Base-by-base conservation (phyloP, 345 rosid species). In the Turritis glabra region DNA sequence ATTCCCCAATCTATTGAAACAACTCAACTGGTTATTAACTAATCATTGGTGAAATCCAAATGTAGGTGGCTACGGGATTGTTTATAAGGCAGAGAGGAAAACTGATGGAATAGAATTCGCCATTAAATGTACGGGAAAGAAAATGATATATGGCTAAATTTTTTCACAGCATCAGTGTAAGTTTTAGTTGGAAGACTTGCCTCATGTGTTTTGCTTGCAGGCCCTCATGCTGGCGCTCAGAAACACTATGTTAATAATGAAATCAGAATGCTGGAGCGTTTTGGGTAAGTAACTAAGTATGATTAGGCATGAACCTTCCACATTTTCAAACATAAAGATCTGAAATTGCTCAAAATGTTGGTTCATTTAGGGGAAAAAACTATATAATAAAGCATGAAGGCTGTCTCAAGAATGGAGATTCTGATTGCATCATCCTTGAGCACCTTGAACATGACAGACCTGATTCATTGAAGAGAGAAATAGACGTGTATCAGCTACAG, bases 361-460 rank as follows among this genome's bases (percentile, higher is more conserved):
- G 66, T 60, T 63, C 52, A 48, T 82, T 48, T 86, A 92, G 99
- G 88, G 99, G 99, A 17, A 89, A 84, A 70, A 89, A 84, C 80
- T 95, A 80, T 71, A 70, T 95, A 43, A 92, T 95, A 65, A 90
- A 82, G 74, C 85, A 82, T 78, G 91, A 88, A 73, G 98, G 97
- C 43, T 81, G 88, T 79, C 72, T 95, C 76, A 92, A 88, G 87
- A 85, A 82, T 76, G 91, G 77, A 61, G 78, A 80, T 75, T 85
- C 88, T 6, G 96, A 85, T 63, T 92, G 98, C 84, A 88, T 95
- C 75, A 89, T 95, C 65, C 84, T 95, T 71, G 90, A 90, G 86
- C 90, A 90, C 75, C 91, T 90, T 67, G 84, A 89, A 51, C 97
- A 95, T 86, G 98, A 95, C 66, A 90, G 97, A 76, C 98, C 98